A percentile compares a stretch with the other conserved stretches of the same genome.
phyloP scores from a whole-genome alignment of 2,329 filamentous ascomycete genomes.

The Sphaerulina musiva region DNA sequence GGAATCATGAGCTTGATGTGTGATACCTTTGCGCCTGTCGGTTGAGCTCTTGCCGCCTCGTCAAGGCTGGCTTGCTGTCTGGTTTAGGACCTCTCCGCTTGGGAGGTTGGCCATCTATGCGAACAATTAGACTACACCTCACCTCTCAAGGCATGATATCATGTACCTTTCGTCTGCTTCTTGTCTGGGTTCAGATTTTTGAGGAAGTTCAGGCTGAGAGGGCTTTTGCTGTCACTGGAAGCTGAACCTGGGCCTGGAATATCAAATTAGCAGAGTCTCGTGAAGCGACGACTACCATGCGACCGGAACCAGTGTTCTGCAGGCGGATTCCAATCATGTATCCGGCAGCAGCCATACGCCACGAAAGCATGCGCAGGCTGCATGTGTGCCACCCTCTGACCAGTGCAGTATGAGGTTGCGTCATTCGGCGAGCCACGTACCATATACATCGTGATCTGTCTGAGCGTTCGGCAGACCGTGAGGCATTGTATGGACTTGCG shows the following conservation, averaged over 20 bases:
- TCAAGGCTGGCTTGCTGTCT: slow-evolving; percentile 89
- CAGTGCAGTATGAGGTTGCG: neutral
- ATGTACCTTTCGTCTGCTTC: slow-evolving; percentile 66
- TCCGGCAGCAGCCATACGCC: no score
- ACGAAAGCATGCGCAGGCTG: neutral
- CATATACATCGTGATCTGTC: slow-evolving; percentile 15
- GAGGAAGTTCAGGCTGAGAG: slow-evolving; percentile 43
- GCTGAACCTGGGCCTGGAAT: slow-evolving; percentile 12
- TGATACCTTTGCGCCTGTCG: slow-evolving; percentile 85
- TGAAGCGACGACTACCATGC: no score
- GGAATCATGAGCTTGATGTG: neutral
- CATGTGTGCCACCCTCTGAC: neutral
- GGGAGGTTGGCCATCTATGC: slow-evolving; percentile 69
- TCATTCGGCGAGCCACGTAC: slow-evolving; percentile 5
- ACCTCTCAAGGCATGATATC: neutral
- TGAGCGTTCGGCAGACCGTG: slow-evolving; percentile 15
- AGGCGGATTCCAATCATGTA: no score
- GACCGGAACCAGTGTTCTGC: no score
- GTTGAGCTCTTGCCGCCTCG: slow-evolving; percentile 86
- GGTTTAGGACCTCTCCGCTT: slow-evolving; percentile 93
- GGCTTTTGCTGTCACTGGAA: slow-evolving; percentile 22
- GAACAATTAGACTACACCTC: neutral
- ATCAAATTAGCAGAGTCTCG: neutral
- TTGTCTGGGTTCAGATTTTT: slow-evolving; percentile 61
- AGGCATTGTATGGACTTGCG: slow-evolving; percentile 11